Evolutionary conservation across 345 rosid species (phyloP).

Genomic region (Euphorbia pulcherrima): DNA sequence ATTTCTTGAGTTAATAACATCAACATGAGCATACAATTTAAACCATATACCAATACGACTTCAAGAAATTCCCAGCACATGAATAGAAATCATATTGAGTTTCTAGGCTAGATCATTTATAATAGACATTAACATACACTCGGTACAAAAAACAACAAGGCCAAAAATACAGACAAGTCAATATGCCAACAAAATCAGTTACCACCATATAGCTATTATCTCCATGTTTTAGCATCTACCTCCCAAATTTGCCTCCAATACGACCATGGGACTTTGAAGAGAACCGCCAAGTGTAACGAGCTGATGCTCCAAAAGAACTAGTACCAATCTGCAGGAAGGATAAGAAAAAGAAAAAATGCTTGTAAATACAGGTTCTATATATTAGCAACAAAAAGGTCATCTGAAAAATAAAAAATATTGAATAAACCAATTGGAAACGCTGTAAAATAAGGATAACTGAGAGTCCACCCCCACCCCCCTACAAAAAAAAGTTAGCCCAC

Average conservation of each 20-base stretch:
- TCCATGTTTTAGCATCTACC: constrained; percentile 39
- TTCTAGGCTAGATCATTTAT: neutral
- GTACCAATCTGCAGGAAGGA: constrained; percentile 54
- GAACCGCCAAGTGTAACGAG: constrained; percentile 63
- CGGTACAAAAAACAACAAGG: neutral
- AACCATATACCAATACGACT: neutral
- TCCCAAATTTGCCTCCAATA: constrained; percentile 68
- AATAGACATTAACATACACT: neutral
- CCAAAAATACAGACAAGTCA: neutral
- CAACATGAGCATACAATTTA: neutral
- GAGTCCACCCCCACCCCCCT: too few species aligned
- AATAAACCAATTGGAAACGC: neutral
- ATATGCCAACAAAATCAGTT: constrained; percentile 2
- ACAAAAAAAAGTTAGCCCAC: neutral
- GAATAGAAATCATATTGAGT: neutral
- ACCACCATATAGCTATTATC: neutral
- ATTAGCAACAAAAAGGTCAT: neutral
- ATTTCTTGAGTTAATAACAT: neutral
- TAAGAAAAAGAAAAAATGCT: neutral
- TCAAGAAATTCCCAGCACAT: neutral
- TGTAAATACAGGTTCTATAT: neutral
- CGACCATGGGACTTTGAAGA: constrained; percentile 86
- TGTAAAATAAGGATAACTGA: neutral
- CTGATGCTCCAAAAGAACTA: constrained; percentile 67
- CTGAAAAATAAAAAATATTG: neutral